These are phyloP conservation scores for Salix arbutifolia DNA, from an alignment of 345 rosid species.

Conservation along the genomic window DNA sequence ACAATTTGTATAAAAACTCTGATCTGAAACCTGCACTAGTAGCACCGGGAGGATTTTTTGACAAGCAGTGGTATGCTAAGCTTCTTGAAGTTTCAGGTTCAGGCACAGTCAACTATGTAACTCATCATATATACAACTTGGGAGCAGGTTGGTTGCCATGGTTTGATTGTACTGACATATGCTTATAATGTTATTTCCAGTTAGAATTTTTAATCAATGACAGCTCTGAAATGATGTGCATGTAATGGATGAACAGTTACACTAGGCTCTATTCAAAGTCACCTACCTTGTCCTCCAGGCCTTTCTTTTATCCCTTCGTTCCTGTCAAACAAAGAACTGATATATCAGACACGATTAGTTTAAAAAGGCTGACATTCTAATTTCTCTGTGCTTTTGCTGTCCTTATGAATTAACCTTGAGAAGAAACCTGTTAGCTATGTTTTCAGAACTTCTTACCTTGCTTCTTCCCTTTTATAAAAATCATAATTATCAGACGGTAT, in stretches of 20 bases:
- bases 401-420: background rate
- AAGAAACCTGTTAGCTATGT: background rate
- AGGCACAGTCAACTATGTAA: conserved; percentile 47
- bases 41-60: conserved; percentile 95
- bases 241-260: too few relatives aligned
- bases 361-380: background rate
- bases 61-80: conserved; percentile 61
- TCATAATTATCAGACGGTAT: too few relatives aligned
- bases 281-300: background rate
- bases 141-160: conserved; percentile 55
- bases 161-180: background rate
- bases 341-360: background rate
- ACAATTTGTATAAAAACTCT: conserved; percentile 51
- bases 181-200: background rate
- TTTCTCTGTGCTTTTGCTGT: background rate
- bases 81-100: conserved; percentile 76
- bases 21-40: conserved; percentile 53
- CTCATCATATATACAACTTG: conserved; percentile 94
- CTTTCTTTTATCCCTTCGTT: background rate
- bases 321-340: background rate
- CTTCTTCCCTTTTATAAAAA: background rate
- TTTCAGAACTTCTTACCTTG: background rate
- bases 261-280: background rate
- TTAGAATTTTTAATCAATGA: too few relatives aligned
- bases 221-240: too few relatives aligned